phyloP scores from a whole-genome alignment of 2,329 filamentous ascomycete species.

The Verticillium dahliae region DNA sequence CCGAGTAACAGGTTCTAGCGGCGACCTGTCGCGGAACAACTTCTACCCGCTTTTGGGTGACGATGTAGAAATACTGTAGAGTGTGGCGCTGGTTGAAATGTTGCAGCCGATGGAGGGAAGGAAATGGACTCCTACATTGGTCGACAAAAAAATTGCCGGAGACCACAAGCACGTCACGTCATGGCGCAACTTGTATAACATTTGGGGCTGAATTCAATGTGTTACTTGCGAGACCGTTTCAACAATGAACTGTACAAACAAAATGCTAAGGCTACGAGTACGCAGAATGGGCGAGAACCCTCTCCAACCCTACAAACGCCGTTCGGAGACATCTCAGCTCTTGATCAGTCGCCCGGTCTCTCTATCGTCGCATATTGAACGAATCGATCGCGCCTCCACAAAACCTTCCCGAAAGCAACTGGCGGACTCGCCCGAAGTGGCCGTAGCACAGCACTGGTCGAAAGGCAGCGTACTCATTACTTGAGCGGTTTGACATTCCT shows the following conservation, averaged over 20 bases:
- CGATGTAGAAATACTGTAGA: background rate
- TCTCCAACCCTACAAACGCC: background rate
- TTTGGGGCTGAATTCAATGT: background rate
- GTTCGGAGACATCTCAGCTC: constrained; percentile 47
- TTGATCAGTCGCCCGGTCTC: constrained; percentile 39
- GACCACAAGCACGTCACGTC: background rate
- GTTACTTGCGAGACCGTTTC: background rate
- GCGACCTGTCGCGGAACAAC: background rate
- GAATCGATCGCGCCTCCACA: background rate
- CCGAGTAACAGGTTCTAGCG: background rate
- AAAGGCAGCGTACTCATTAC: background rate
- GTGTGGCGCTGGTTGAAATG: background rate
- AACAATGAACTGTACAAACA: background rate
- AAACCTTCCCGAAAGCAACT: constrained; percentile 5
- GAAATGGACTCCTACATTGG: too few relatives aligned
- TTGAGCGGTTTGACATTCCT: constrained; percentile 8
- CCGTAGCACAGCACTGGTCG: background rate
- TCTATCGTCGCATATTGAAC: constrained; percentile 20
- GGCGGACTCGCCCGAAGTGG: background rate
- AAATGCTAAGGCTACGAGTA: background rate
- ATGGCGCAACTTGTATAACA: background rate
- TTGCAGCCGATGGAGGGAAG: too few relatives aligned
- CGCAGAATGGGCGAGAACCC: background rate
- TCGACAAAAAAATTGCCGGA: background rate
- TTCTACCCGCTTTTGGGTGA: background rate